Percentiles rank a stretch among this genome's conserved stretches.
phyloP scores from a whole-genome alignment of 164 flowering plant genomes.

The Umbilicus rupestris region DNA sequence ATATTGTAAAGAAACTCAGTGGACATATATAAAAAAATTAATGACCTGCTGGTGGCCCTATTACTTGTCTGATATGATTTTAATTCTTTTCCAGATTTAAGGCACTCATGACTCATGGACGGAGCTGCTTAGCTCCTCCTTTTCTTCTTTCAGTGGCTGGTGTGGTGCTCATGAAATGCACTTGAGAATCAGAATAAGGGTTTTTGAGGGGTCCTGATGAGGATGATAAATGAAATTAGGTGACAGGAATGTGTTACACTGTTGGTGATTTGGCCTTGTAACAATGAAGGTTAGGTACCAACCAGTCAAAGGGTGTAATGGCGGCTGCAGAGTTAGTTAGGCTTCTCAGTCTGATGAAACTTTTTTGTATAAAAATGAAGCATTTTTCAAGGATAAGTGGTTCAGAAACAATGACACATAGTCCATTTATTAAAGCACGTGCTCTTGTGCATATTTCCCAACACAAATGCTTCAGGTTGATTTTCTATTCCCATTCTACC shows the following conservation, averaged over 20 bases:
- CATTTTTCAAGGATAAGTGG: constrained; percentile 6
- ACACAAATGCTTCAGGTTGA: not conserved
- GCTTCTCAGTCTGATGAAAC: not conserved
- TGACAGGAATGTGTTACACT: not conserved
- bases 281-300: not conserved
- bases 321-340: constrained; percentile 3
- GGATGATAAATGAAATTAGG: constrained; percentile 3
- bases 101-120: not conserved
- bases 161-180: not conserved
- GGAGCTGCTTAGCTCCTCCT: not conserved
- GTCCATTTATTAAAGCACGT: not conserved
- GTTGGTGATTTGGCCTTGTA: not conserved
- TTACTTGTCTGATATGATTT: too few relatives aligned
- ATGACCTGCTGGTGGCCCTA: not conserved
- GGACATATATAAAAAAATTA: not conserved
- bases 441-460: not conserved
- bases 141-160: not conserved
- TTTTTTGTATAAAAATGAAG: not conserved
- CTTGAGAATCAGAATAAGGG: not conserved
- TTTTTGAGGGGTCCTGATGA: not conserved
- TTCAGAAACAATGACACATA: not conserved
- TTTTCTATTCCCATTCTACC: not conserved
- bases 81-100: not conserved
- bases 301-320: constrained; percentile 1
- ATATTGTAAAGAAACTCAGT: not conserved